Base-by-base conservation (phyloP, 495 filamentous ascomycete species). In the Annulohypoxylon moriforme region DNA sequence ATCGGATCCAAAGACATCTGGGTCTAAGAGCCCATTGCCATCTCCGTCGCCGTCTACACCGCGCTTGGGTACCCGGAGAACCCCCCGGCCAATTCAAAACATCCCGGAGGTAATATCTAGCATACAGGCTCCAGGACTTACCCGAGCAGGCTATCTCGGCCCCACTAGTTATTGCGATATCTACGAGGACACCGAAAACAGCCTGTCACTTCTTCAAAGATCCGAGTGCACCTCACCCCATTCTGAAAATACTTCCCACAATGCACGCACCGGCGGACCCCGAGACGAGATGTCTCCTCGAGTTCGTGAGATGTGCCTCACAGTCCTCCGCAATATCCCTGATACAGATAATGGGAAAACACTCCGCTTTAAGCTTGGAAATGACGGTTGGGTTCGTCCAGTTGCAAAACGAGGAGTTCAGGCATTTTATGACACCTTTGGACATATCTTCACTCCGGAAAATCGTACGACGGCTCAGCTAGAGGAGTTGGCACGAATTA, bases 111-210 rank as follows among this genome's bases (percentile, higher is more conserved):
- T 60, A 25, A 70, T 38, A 22, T 34, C 66, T 75, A 9, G 76
- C 73, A 11, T 83, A 78, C 67, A 79, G 77, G 44, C 73, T 72
- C 78, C 84, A 77, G 67, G 81, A 31, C 78, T 77, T 6, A 72
- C 70, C 29, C 76, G 76, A 6, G 77, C 82, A 10, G 84, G 84
- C 0, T 87, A 86, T 61, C 68, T 87, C 13, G 85, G 86, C 20
- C 83, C 82, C 9, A 86, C 82, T 0, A 85, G 83, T 64, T 87
- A 81, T 64, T 84, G 84, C 2, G 80, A 85, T 27, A 82, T 87
- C 16, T 83, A 82, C 29, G 73, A 79, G 5, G 84, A 84, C 20
- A 74, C 76, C 1, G 71, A 77, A 18, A 68, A 79, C 33, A 81
- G 77, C 10, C 67, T 77, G 6, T 74, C 65, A 13, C 62, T 69